Evolutionary conservation across 2,329 filamentous ascomycete species (phyloP), one percentile per base, ranked within the genome.

Genomic region (Xylaria hypoxylon): DNA sequence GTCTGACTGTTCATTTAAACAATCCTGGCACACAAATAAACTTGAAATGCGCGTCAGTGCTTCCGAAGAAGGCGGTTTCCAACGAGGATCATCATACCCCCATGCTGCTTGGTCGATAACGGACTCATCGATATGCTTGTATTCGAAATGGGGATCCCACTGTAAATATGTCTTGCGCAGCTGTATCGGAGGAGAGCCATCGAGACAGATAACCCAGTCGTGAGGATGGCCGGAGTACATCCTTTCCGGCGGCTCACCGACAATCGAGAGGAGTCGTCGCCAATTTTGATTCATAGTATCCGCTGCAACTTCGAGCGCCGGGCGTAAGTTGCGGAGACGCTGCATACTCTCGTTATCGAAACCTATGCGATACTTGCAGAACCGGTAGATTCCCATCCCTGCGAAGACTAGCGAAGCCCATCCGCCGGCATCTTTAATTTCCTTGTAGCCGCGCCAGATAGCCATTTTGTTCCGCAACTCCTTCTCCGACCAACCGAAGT

Each of bases 351-450:
- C 83, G 5, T 80, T 79, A 47, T 82, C 80, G 71, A 87, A 87
- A 4, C 83, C 83, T 0, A 84, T 82, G 48, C 86, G 81, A 72
- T 88, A 88, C 72, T 88, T 88, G 81, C 85, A 88, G 74, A 87
- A 86, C 7, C 86, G 80, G 73, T 88, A 88, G 15, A 88, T 81
- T 1, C 86, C 86, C 77, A 85, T 84, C 38, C 86, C 85, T 4
- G 86, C 82, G 69, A 88, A 88, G 1, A 87, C 82, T 3, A 88
- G 79, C 11, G 84, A 80, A 2, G 81, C 82, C 85, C 85, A 88
- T 2, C 86, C 86, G 2, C 83, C 86, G 19, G 82, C 80, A 57
- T 86, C 82, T 74, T 86, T 85, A 70, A 88, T 87, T 72, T 87
- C 85, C 68, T 85, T 83, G 73, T 88, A 88, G 11, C 86, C 85